Percentiles rank a stretch among this genome's conserved stretches.
Evolutionary conservation across 345 rosid species (phyloP).

Genomic region (rapeseed (Brassica napus)): Da-Ae NC_063452.1:19425501-19426000

Average conservation of each 20-base stretch:
- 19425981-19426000: slow-evolving; percentile 82
- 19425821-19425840: slow-evolving; percentile 94
- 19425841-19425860: slow-evolving; percentile 77
- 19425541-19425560: neutral
- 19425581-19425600: slow-evolving; percentile 18
- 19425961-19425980: slow-evolving; percentile 79
- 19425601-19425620: slow-evolving; percentile 27
- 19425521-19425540: neutral
- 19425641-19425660: neutral
- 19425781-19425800: slow-evolving; percentile 98
- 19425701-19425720: slow-evolving; percentile 3
- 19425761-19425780: slow-evolving; percentile 66
- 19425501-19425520: too few species aligned
- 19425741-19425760: slow-evolving; percentile 35
- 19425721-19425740: slow-evolving; percentile 34
- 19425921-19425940: slow-evolving; percentile 42
- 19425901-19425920: slow-evolving; percentile 33
- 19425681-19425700: neutral
- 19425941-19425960: slow-evolving; percentile 93
- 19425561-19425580: neutral
- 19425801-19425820: slow-evolving; percentile 90
- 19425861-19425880: slow-evolving; percentile 73
- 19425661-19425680: slow-evolving; percentile 1
- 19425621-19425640: neutral
- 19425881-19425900: neutral